Evolutionary conservation across 1,139 yeast genomes (phyloP), one percentile per base, ranked within the genome.

Genomic region (Zygosaccharomyces sapae): DNA sequence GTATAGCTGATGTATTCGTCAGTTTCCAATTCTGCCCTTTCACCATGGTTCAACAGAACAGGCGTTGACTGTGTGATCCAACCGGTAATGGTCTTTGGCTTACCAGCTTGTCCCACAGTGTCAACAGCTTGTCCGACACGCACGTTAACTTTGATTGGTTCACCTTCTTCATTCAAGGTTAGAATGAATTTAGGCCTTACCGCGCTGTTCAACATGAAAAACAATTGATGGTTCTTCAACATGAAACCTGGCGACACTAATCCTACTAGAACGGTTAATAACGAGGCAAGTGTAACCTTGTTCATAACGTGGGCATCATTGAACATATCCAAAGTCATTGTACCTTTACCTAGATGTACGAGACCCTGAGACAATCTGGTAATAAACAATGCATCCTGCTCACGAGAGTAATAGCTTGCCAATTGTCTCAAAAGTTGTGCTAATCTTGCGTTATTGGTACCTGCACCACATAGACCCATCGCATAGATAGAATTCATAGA

Each of bases 51-150:
- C 52, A 92, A 75, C 59, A 92, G 74, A 19, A 92, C 98, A 0
- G 99, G 99, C 0, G 98, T 92, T 4, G 95, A 86, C 65, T 94
- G 98, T 1, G 99, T 94, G 20, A 92, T 97, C 98, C 98, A 92
- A 37, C 98, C 98, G 4, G 98, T 92, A 44, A 94, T 94, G 22
- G 97, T 90, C 73, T 92, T 92, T 37, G 98, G 98, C 61, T 88
- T 88, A 72, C 99, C 98, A 0, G 97, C 98, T 69, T 90, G 97
- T 33, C 98, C 98, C 52, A 94, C 97, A 39, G 90, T 88, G 67
- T 94, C 98, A 40, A 94, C 98, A 4, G 98, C 97, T 71, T 92
- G 97, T 55, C 98, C 98, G 33, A 92, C 97, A 64, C 98, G 81
- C 6, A 92, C 98, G 59, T 89, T 90, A 8, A 92, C 97, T 73